Evolutionary conservation across 2,329 filamentous ascomycete species (phyloP).

Genomic region (Helminthosporium solani): DNA sequence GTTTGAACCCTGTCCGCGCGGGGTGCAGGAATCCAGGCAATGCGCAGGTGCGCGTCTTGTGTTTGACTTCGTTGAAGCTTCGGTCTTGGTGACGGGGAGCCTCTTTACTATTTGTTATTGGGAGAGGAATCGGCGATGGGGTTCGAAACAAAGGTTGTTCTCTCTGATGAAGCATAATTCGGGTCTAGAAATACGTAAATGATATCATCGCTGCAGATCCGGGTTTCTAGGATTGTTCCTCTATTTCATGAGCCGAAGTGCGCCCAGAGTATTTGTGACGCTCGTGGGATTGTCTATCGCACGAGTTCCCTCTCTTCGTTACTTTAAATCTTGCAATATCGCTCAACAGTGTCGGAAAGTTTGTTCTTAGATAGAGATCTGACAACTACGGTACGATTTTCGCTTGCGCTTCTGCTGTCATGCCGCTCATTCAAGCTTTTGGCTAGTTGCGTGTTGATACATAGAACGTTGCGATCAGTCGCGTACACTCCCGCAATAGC

Average conservation of each 20-base stretch:
- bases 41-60: not conserved
- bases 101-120: too few relatives aligned
- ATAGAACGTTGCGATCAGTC: not conserved
- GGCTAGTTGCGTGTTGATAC: too few relatives aligned
- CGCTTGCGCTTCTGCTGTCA: not conserved
- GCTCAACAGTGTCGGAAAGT: not conserved
- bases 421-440: not conserved
- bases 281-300: not conserved
- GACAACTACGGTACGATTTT: not conserved
- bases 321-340: not conserved
- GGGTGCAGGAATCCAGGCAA: not conserved
- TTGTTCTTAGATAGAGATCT: not conserved
- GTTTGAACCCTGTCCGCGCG: not conserved
- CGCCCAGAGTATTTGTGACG: too few relatives aligned
- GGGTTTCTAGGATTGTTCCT: not conserved
- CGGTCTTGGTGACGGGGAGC: not conserved
- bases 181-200: too few relatives aligned
- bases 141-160: too few relatives aligned
- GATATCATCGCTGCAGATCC: too few relatives aligned
- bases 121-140: too few relatives aligned
- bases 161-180: too few relatives aligned
- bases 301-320: not conserved
- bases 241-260: too few relatives aligned
- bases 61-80: not conserved
- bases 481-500: not conserved